Evolutionary conservation across 2,329 filamentous ascomycete genomes (phyloP).

Genomic region (Plenodomus tracheiphilus): DNA sequence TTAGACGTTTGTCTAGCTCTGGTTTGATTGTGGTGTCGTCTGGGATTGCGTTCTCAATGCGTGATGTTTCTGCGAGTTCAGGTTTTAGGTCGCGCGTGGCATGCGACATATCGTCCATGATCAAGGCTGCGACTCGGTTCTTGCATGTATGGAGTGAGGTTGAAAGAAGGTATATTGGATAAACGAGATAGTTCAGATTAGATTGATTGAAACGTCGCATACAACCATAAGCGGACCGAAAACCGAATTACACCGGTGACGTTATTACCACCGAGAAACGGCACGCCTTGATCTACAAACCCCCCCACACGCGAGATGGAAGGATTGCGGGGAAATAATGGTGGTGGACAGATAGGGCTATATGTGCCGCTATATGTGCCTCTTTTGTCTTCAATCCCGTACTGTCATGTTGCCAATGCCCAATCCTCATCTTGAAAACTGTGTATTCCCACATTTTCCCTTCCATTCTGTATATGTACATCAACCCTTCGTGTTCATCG

Average conservation of each 20-base stretch:
- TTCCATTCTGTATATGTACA: not conserved
- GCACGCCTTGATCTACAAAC: not conserved
- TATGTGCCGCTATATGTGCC: too few relatives aligned
- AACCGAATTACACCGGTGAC: not conserved
- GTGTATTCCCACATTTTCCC: too few relatives aligned
- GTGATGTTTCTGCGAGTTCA: not conserved
- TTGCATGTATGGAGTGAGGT: not conserved
- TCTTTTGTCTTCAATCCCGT: too few relatives aligned
- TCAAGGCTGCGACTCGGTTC: not conserved
- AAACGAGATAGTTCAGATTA: not conserved
- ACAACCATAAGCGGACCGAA: not conserved
- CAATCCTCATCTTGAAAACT: too few relatives aligned
- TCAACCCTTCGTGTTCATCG: not conserved
- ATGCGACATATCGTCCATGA: conserved; percentile 2
- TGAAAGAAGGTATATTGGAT: not conserved
- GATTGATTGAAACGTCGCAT: not conserved
- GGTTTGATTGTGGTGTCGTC: not conserved
- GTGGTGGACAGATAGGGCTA: not conserved
- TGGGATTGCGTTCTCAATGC: conserved; percentile 4
- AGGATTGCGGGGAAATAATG: conserved; percentile 5
- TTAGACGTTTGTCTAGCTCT: conserved; percentile 41
- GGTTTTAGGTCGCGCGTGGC: not conserved
- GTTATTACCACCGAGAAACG: not conserved
- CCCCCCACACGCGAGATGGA: conserved; percentile 4
- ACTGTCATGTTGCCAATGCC: too few relatives aligned